Percentiles rank a stretch among this genome's conserved stretches.
Conservation (phyloP, 2,329 filamentous ascomycete species). For the Nigrograna mackinnonii region DNA sequence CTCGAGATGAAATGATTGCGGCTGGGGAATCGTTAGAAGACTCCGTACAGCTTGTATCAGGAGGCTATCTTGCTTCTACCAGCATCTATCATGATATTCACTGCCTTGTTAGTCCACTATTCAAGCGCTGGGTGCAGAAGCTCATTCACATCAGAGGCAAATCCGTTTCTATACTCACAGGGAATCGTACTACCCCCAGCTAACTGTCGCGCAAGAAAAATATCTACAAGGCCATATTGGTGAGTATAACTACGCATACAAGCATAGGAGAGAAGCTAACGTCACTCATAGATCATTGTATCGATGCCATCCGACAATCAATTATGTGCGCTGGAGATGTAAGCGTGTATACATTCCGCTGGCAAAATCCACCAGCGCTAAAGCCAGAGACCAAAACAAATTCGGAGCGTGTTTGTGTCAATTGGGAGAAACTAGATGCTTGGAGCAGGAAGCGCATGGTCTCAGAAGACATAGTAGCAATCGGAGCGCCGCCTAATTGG, state of each 20-base stretch:
- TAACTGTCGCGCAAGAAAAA: neutral
- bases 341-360: conserved; percentile 10
- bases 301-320: conserved; percentile 7
- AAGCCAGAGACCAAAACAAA: conserved; percentile 5
- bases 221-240: neutral
- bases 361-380: conserved; percentile 1
- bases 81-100: conserved; percentile 12
- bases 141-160: neutral
- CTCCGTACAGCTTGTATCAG: conserved; percentile 1
- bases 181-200: neutral
- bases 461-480: no score
- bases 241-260: no score
- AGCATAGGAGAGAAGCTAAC: no score
- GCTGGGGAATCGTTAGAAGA: neutral
- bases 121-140: neutral
- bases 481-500: no score
- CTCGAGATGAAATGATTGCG: neutral
- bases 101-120: conserved; percentile 5
- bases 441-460: conserved; percentile 1
- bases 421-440: conserved; percentile 9
- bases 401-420: conserved; percentile 8
- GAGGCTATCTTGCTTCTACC: conserved; percentile 7
- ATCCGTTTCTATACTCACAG: neutral
- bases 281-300: conserved; percentile 12
- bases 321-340: conserved; percentile 9